Base-by-base conservation (phyloP, 768 basidiomycete species). In the Leccinum ochraceum region DNA sequence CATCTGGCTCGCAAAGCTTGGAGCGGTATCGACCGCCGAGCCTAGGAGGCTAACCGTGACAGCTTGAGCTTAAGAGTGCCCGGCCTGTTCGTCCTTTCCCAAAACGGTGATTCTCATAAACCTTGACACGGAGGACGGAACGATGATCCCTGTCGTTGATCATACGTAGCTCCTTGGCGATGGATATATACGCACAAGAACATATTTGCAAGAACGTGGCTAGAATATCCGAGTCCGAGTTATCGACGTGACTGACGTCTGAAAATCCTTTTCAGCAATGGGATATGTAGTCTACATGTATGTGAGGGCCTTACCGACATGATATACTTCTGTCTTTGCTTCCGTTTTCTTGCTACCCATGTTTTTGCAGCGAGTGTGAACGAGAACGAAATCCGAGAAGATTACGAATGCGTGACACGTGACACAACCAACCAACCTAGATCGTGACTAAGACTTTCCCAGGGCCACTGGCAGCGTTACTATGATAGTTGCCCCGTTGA, bases 171-270 rank as follows among this genome's bases (percentile, higher is more conserved):
- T 22, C 13, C 20, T 17, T 32, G 39, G 16, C 10, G 13, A 48
- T 22, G 46, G 46, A 48, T 22, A 22, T 48, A 20, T 22, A 22
- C 46, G 10, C 22, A 48, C 46, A 48, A 48, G 9, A 22, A 48
- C 20, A 48, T 32, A 32, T 32, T 10, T 32, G 10, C 32, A 32
- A 42, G 9, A 36, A 34, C 17, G 44, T 26, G 17, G 17, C 14
- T 30, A 3, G 50, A 36, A 36, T 20, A 32, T 32, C 32, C 10
- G 10, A 32, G 32, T 32, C 32, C 32, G 34, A 34, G 34, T 77
- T 74, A 56, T 70, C 75, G 32, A 87, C 85, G 53, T 84, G 80
- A 28, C 88, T 82, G 46, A 87, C 85, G 76, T 89, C 87, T 88
- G 66, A 32, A 54, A 30, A 56, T 28, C 20, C n/a, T 13, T 39